phyloP scores from a whole-genome alignment of 441 rosid genomes.

The Erysimum pusillum region DNA sequence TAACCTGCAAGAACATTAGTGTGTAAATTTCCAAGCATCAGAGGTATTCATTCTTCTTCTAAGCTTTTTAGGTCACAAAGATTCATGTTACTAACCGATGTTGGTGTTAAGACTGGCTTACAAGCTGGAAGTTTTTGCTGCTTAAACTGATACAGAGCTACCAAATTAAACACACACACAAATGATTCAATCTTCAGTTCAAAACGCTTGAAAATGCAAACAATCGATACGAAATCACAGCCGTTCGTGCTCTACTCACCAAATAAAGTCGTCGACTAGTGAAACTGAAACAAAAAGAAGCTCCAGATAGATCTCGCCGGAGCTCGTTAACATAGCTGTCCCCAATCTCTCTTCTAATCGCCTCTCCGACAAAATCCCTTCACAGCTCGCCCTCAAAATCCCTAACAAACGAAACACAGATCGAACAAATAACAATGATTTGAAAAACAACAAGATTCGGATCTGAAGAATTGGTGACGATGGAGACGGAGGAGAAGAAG shows the following conservation, averaged over 20 bases:
- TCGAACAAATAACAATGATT: no score
- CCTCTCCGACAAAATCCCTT: no score
- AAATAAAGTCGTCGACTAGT: no score
- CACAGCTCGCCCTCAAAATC: no score
- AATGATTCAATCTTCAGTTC: conserved; percentile 14
- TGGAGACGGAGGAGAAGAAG: conserved; percentile 57
- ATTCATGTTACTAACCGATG: conserved; percentile 62
- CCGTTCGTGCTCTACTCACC: no score
- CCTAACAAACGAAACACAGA: no score
- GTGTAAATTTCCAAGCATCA: background rate
- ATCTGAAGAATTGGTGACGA: no score
- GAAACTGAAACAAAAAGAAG: no score
- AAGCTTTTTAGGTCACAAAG: background rate
- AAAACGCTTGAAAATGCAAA: background rate
- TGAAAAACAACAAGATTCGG: no score
- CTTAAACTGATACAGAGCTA: conserved; percentile 72
- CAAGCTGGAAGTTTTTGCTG: conserved; percentile 91
- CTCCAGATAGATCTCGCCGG: no score
- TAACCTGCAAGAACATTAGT: conserved; percentile 48
- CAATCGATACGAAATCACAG: conserved; percentile 7
- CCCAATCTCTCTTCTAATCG: no score
- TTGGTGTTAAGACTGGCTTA: conserved; percentile 84
- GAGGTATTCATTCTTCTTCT: background rate
- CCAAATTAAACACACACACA: conserved; percentile 38
- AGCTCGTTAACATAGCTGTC: no score